Base-by-base conservation (phyloP, 345 rosid species). In the Firmiana major region DNA sequence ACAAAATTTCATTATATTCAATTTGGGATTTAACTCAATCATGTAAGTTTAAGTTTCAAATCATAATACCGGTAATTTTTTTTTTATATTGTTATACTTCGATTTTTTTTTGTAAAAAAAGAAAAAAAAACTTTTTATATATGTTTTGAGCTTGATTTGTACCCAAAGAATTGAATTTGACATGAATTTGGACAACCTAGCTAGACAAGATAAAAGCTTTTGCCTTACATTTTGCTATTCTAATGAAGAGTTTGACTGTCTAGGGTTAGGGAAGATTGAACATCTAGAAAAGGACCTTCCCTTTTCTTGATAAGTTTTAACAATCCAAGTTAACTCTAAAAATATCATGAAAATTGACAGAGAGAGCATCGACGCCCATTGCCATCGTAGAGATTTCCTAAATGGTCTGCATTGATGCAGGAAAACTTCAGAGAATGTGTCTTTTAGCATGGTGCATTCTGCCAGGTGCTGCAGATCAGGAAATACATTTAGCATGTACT, bases 351-450 rank as follows among this genome's bases (percentile, higher is more conserved):
- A 31, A 49, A 89, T 19, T 1, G 93, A 86, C 48, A 90, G 86
- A 28, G 83, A 79, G 1, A 91, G 82, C 87, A 89, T 83, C 15
- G 88, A 88, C 7, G 75, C 81, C 97, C 97, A 91, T 22, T 88
- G 82, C 24, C 79, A 15, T 60, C 46, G 71, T 19, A 79, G 75
- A 3, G 93, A 84, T 66, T 24, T 68, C 79, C 36, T 80, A 10
- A 87, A 73, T 3, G 93, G 82, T 75, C 71, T 81, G 85, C 96
- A 91, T 10, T 89, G 90, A 51, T 81, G 84, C 58, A 66, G 38
- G 55, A 80, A 79, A 12, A 87, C 65, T 38, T 79, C 86, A 1
- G 89, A 76, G 24, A 89, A 74, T 67, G 87, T 76, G 64, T 40
- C 75, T 80, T 89, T 90, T 72, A 89, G 79, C 46, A 74, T 76